These are phyloP conservation scores for Aegilops speltoides DNA, from an alignment of 176 grass and related monocot genomes.

Conservation along the genomic window DNA sequence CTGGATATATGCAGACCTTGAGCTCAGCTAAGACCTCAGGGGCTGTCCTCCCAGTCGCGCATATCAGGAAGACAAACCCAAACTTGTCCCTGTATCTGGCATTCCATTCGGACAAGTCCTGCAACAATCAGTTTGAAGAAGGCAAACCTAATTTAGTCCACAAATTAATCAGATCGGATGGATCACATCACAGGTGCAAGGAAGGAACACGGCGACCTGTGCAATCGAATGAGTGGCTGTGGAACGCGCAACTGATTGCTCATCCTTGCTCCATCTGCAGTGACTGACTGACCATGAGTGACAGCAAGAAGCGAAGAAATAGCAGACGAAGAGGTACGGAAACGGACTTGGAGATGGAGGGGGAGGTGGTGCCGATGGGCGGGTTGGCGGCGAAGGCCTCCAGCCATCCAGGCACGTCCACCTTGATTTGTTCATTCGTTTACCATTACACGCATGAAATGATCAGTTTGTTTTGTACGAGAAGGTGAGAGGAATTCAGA, in stretches of 20 bases:
- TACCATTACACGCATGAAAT: not conserved
- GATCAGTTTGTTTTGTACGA: not conserved
- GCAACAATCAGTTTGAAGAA: not conserved
- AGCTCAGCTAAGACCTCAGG: slow-evolving; percentile 85
- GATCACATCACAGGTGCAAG: not conserved
- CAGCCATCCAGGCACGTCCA: slow-evolving; percentile 88
- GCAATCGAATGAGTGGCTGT: slow-evolving; percentile 49
- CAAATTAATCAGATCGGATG: not conserved
- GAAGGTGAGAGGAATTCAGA: not conserved
- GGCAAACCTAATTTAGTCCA: not conserved
- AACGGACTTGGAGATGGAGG: slow-evolving; percentile 62
- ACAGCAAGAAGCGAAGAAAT: not conserved
- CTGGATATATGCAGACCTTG: slow-evolving; percentile 47
- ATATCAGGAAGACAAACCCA: slow-evolving; percentile 75
- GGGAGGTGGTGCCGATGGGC: slow-evolving; percentile 62
- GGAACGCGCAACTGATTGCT: slow-evolving; percentile 66
- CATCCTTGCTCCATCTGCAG: slow-evolving; percentile 78
- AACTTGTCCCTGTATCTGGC: slow-evolving; percentile 68
- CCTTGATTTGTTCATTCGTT: slow-evolving; percentile 39
- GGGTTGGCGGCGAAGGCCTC: slow-evolving; percentile 88
- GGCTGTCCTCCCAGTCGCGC: slow-evolving; percentile 65
- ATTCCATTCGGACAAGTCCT: slow-evolving; percentile 89
- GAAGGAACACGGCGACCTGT: slow-evolving; percentile 37
- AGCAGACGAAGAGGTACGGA: not conserved
- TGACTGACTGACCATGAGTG: not conserved